Base-by-base conservation (phyloP, 352 stramenopile genomes). In the Phytopythium ostracodes region DNA sequence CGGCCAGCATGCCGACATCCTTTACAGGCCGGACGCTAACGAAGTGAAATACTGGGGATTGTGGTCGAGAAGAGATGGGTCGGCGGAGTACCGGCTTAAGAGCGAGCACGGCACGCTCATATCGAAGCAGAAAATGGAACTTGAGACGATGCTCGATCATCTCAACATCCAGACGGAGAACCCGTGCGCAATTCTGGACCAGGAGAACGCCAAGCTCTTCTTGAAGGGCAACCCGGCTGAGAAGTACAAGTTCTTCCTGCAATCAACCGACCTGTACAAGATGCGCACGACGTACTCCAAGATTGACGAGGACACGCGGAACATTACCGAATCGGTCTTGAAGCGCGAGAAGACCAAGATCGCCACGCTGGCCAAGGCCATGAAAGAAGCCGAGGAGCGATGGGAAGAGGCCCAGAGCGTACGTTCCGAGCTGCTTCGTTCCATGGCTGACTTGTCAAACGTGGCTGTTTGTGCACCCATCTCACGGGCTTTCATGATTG, bases 151-250 rank as follows among this genome's bases (percentile, higher is more conserved):
- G 81, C 65, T 99, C 20, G 96, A 99, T 65, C 83, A 97, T 36
- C 63, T 99, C 18, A 96, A 96, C 62, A 96, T 96, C 44, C 87
- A 90, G 72, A 97, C 98, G 20, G 96, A 99, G 62, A 99, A 99
- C 80, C 97, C 97, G 38, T 98, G 97, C 31, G 92, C 93, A 6
- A 94, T 99, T 40, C 69, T 99, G 43, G 96, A 99, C 71, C 97
- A 99, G 70, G 96, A 99, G 74, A 98, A 98, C 61, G 94, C 96
- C 18, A 99, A 99, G 72, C 86, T 98, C 59, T 99, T 99, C 68
- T 70, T 99, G 25, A 97, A 96, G 27, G 96, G 96, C 42, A 98
- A 96, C 61, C 71, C 86, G 6, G 73, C 84, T 18, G 95, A 99
- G 46, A 99, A 99, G 68, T 99, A 98, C 79, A 85, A 84, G 29